These are phyloP conservation scores for Daldinia loculata DNA, from an alignment of 495 filamentous ascomycete genomes.

Conservation along the genomic window DNA sequence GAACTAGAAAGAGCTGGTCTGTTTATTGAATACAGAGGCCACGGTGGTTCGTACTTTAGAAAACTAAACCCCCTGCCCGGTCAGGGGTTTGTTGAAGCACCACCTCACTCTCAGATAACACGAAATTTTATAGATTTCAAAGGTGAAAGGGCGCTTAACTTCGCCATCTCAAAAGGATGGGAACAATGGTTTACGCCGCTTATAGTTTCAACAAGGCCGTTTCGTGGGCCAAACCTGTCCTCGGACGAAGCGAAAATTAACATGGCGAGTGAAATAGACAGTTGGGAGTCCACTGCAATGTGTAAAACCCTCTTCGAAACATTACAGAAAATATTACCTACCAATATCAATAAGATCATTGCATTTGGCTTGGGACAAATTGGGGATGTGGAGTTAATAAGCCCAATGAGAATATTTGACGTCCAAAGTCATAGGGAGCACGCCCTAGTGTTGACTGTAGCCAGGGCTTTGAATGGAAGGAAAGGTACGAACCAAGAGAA, in stretches of 20 bases:
- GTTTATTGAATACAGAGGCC: neutral
- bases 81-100: neutral
- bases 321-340: neutral
- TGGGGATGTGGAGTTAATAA: neutral
- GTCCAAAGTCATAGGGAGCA: constrained; percentile 3
- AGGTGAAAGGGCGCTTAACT: neutral
- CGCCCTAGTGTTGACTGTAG: neutral
- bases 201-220: neutral
- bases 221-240: neutral
- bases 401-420: neutral
- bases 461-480: neutral
- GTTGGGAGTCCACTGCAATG: neutral
- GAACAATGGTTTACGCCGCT: neutral
- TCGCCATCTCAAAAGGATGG: neutral
- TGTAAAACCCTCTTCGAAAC: neutral
- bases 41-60: neutral
- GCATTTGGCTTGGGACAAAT: constrained; percentile 7
- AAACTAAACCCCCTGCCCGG: neutral
- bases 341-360: constrained; percentile 7
- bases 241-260: neutral
- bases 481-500: neutral
- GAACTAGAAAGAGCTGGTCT: neutral
- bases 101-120: too few species aligned
- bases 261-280: neutral
- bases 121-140: neutral